phyloP scores from a whole-genome alignment of 441 rosid genomes.

The Aquilaria agallochum region DNA sequence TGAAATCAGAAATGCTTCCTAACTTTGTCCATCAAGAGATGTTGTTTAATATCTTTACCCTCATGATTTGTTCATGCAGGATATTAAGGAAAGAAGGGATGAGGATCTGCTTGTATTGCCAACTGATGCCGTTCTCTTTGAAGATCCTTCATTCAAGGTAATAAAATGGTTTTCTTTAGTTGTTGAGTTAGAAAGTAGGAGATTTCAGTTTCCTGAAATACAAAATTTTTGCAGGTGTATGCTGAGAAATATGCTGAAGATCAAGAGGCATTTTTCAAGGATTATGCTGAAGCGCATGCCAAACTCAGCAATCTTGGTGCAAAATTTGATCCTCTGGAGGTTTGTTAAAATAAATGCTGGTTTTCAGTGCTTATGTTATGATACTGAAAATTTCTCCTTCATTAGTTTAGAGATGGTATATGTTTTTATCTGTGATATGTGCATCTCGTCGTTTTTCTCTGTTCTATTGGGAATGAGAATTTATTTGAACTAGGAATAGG shows the following conservation, averaged over 20 bases:
- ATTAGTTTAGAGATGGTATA: too few species aligned
- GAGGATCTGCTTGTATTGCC: conserved; percentile 87
- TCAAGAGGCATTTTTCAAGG: conserved; percentile 78
- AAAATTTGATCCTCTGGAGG: conserved; percentile 95
- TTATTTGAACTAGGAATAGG: too few species aligned
- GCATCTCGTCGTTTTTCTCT: too few species aligned
- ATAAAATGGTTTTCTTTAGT: conserved; percentile 9
- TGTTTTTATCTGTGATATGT: too few species aligned
- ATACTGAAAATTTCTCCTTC: too few species aligned
- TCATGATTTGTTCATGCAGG: conserved; percentile 32
- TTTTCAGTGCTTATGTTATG: neutral
- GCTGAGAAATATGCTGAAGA: conserved; percentile 92
- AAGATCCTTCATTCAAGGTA: conserved; percentile 92
- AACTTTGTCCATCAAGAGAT: neutral
- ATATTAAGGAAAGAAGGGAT: conserved; percentile 68
- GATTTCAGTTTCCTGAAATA: conserved; percentile 16
- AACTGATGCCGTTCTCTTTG: conserved; percentile 89
- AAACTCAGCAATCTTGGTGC: conserved; percentile 91
- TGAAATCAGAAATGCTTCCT: conserved; percentile 16
- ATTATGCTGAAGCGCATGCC: conserved; percentile 95
- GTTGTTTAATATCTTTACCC: too few species aligned
- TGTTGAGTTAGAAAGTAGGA: conserved; percentile 1
- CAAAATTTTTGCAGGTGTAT: conserved; percentile 48
- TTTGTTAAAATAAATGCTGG: conserved; percentile 22
- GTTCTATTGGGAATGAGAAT: too few species aligned